A percentile compares a stretch with the other conserved stretches of the same genome.
These are phyloP conservation scores for Oryza brachyantha DNA, from an alignment of 176 grass and related monocot species.

Conservation along the genomic window DNA sequence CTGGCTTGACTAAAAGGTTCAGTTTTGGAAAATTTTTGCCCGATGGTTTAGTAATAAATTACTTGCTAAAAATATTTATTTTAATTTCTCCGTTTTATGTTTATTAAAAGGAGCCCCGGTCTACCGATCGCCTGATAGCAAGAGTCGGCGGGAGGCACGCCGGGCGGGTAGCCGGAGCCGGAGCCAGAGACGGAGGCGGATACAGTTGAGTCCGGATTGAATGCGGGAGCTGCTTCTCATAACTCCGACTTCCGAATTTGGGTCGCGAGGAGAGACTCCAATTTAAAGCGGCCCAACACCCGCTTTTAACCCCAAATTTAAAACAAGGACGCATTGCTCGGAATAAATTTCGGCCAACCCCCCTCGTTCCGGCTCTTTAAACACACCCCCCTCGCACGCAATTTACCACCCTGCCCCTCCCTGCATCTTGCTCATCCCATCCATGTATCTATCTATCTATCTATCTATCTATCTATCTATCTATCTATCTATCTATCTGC, in stretches of 20 bases:
- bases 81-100: too few relatives aligned
- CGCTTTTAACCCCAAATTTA: constrained; percentile 57
- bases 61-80: too few relatives aligned
- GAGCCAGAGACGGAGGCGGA: neutral
- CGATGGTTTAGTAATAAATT: too few relatives aligned
- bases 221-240: constrained; percentile 52
- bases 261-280: constrained; percentile 42
- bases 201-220: constrained; percentile 58
- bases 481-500: neutral
- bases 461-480: neutral
- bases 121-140: too few relatives aligned
- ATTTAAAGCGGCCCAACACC: constrained; percentile 87
- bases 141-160: neutral
- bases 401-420: constrained; percentile 17
- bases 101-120: too few relatives aligned
- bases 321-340: neutral
- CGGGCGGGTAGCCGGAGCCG: neutral
- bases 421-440: neutral
- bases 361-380: constrained; percentile 31
- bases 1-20: too few relatives aligned
- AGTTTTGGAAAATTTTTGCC: too few relatives aligned
- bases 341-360: constrained; percentile 63
- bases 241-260: constrained; percentile 64
- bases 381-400: neutral
- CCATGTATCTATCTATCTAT: neutral